A percentile compares a stretch with the other conserved stretches of the same genome.
phyloP scores from a whole-genome alignment of 1,284 basidiomycete genomes.

The Apiotrichum akiyoshidainum region DNA sequence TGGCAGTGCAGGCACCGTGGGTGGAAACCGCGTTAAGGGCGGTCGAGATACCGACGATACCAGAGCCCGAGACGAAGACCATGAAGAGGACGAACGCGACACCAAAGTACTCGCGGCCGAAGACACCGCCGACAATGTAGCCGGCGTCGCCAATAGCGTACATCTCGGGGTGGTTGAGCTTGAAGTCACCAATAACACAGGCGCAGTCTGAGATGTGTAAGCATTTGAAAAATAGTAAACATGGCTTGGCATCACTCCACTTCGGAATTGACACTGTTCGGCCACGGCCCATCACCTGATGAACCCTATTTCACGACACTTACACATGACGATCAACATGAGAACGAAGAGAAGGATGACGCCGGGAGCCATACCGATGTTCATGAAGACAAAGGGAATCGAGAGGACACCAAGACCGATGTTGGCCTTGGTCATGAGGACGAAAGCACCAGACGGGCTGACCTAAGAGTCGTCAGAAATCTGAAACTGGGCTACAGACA shows the following conservation, averaged over 20 bases:
- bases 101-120: constrained; percentile 18
- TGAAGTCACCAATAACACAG: constrained; percentile 42
- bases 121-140: constrained; percentile 16
- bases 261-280: too few relatives aligned
- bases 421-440: constrained; percentile 28
- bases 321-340: constrained; percentile 39
- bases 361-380: constrained; percentile 40
- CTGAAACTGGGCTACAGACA: not conserved
- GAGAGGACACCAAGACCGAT: constrained; percentile 39
- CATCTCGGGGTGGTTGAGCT: constrained; percentile 37
- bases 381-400: constrained; percentile 28
- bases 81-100: constrained; percentile 25
- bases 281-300: not conserved
- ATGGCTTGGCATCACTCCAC: too few relatives aligned
- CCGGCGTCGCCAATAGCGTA: constrained; percentile 36
- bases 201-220: constrained; percentile 28
- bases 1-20: constrained; percentile 47
- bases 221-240: not conserved
- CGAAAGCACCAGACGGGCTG: constrained; percentile 21
- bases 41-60: constrained; percentile 42
- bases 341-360: constrained; percentile 40
- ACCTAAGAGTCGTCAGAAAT: constrained; percentile 8
- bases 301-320: not conserved
- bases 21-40: constrained; percentile 48
- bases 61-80: constrained; percentile 27